phyloP scores from a whole-genome alignment of 2,329 filamentous ascomycete genomes.

The Colletotrichum eremochloae region DNA sequence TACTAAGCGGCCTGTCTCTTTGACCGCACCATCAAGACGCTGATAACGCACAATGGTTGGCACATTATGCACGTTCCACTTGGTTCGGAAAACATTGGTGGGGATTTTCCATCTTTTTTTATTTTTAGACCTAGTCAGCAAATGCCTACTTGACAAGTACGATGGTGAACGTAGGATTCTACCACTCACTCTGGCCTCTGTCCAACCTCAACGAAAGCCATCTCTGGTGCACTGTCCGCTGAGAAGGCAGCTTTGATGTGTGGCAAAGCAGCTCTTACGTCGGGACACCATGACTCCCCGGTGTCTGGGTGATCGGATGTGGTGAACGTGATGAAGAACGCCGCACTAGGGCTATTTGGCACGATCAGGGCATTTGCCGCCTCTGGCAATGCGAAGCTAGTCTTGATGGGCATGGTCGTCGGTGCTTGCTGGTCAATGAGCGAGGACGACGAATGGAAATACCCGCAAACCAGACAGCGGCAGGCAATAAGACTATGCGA shows the following conservation, averaged over 20 bases:
- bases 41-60: slow-evolving; percentile 53
- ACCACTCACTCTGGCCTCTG: slow-evolving; percentile 51
- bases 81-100: slow-evolving; percentile 51
- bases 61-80: slow-evolving; percentile 52
- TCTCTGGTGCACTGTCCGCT: slow-evolving; percentile 43
- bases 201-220: slow-evolving; percentile 53
- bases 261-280: slow-evolving; percentile 54
- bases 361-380: background rate
- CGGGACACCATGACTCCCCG: slow-evolving; percentile 55
- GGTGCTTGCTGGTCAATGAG: background rate
- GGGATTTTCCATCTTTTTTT: slow-evolving; percentile 51
- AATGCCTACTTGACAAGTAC: background rate
- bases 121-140: background rate
- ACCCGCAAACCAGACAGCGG: no score
- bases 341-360: background rate
- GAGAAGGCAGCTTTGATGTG: slow-evolving; percentile 50
- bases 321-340: slow-evolving; percentile 53
- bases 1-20: slow-evolving; percentile 47
- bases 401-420: slow-evolving; percentile 16
- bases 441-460: background rate
- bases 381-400: slow-evolving; percentile 7
- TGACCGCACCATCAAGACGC: slow-evolving; percentile 47
- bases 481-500: background rate
- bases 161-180: no score
- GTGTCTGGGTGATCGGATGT: slow-evolving; percentile 53